Evolutionary conservation across 257 asterid species (phyloP).

Genomic region (Petrea volubilis): DNA sequence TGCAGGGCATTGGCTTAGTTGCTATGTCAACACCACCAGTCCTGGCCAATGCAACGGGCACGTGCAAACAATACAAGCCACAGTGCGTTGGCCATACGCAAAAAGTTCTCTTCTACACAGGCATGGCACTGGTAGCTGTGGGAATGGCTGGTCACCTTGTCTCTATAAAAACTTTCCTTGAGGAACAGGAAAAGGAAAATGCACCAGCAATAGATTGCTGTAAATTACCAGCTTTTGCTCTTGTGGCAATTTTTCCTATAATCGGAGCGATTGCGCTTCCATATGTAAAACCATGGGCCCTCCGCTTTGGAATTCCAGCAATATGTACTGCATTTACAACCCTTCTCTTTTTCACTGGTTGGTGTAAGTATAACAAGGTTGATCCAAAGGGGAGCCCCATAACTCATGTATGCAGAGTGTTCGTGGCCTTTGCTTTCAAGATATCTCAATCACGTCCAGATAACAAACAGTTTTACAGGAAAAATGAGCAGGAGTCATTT

Average conservation of each 20-base stretch:
- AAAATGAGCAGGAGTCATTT: not conserved
- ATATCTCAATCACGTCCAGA: slow-evolving; percentile 23
- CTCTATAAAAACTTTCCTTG: slow-evolving; percentile 27
- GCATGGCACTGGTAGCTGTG: slow-evolving; percentile 44
- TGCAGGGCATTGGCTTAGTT: slow-evolving; percentile 51
- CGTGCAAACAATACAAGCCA: slow-evolving; percentile 43
- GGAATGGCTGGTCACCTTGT: slow-evolving; percentile 43
- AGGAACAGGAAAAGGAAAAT: slow-evolving; percentile 19
- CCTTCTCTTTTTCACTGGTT: slow-evolving; percentile 37
- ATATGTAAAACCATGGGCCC: slow-evolving; percentile 51
- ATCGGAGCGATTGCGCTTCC: slow-evolving; percentile 48
- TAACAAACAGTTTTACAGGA: slow-evolving; percentile 8
- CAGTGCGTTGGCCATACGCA: slow-evolving; percentile 51
- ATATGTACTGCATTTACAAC: slow-evolving; percentile 39
- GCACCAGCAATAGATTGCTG: not conserved
- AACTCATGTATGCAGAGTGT: slow-evolving; percentile 43
- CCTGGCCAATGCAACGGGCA: slow-evolving; percentile 34
- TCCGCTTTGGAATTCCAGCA: slow-evolving; percentile 56
- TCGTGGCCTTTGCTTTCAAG: slow-evolving; percentile 42
- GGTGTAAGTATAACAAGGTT: not conserved
- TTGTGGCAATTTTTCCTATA: slow-evolving; percentile 20
- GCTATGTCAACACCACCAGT: slow-evolving; percentile 59
- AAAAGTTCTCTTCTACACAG: slow-evolving; percentile 42
- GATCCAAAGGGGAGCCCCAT: slow-evolving; percentile 42
- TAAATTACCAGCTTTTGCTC: not conserved